phyloP scores from a whole-genome alignment of 257 asterid species.

The Capsicum chinense region DNA sequence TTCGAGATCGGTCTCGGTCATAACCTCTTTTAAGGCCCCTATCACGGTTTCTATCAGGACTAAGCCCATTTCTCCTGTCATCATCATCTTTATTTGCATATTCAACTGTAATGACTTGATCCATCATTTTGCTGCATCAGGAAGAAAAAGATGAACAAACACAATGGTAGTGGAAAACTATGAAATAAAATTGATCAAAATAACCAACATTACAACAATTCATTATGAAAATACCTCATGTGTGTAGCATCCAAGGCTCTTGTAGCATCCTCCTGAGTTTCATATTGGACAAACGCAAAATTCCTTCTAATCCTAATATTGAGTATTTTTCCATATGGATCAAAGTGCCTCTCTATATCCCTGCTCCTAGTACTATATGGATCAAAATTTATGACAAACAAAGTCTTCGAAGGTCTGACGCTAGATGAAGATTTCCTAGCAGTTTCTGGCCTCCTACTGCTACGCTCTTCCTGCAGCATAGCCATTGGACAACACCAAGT shows the following conservation, averaged over 20 bases:
- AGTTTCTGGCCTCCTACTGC: conserved; percentile 54
- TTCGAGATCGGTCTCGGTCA: conserved; percentile 62
- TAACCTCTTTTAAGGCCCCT: conserved; percentile 71
- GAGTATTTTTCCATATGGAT: conserved; percentile 68
- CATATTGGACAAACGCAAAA: conserved; percentile 81
- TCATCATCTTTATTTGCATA: conserved; percentile 79
- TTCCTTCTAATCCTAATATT: conserved; percentile 78
- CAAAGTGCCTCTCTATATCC: conserved; percentile 83
- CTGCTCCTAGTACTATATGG: conserved; percentile 71
- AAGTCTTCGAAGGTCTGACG: conserved; percentile 65
- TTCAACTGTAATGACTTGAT: conserved; percentile 75
- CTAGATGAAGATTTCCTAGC: conserved; percentile 58
- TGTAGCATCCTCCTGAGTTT: conserved; percentile 73
- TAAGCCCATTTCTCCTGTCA: conserved; percentile 62
- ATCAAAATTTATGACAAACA: conserved; percentile 86
- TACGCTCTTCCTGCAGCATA: conserved; percentile 70
- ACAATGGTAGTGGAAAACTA: neutral
- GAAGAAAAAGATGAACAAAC: neutral
- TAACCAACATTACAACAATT: neutral
- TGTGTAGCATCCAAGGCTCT: conserved; percentile 82
- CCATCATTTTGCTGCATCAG: conserved; percentile 68
- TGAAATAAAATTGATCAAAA: neutral
- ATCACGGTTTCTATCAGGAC: conserved; percentile 67
- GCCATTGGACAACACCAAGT: neutral
- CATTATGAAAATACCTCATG: conserved; percentile 52